Percentiles rank a stretch among this genome's conserved stretches.
These are phyloP conservation scores for Penicillium sp. DNA, from an alignment of 2,329 filamentous ascomycete genomes.

Conservation along the genomic window DNA sequence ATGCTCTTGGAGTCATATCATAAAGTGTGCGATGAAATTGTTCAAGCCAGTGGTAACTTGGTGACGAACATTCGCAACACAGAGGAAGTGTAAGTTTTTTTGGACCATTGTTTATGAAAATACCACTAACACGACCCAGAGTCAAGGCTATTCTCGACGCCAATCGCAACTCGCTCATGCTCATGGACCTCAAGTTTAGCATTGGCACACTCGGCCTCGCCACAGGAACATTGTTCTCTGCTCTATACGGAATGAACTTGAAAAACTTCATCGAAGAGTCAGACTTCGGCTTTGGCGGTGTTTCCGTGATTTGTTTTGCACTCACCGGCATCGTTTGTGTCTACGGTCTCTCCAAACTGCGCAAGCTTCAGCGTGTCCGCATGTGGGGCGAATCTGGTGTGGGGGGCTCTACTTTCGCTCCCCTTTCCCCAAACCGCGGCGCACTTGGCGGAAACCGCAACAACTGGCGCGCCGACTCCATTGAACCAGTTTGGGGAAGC, in stretches of 20 bases:
- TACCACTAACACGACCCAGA: conserved; percentile 47
- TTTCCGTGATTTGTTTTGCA: conserved; percentile 68
- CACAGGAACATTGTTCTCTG: conserved; percentile 90
- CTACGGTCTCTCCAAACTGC: conserved; percentile 80
- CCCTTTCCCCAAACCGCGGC: conserved; percentile 27
- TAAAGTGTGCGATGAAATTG: conserved; percentile 96
- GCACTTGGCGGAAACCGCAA: conserved; percentile 27
- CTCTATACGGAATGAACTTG: conserved; percentile 99
- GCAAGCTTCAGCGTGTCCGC: conserved; percentile 80
- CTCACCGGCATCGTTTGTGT: conserved; percentile 76
- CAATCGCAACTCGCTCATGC: conserved; percentile 96
- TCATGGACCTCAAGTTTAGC: conserved; percentile 93
- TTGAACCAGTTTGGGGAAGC: conserved; percentile 43
- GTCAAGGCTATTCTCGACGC: conserved; percentile 96
- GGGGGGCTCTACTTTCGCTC: conserved; percentile 31
- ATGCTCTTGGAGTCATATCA: conserved; percentile 97
- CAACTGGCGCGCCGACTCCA: conserved; percentile 47
- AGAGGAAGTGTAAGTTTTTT: conserved; percentile 79
- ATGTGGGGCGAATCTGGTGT: conserved; percentile 69
- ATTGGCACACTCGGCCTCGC: conserved; percentile 93
- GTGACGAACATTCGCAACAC: conserved; percentile 96
- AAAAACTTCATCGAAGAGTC: conserved; percentile 98
- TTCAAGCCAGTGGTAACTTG: conserved; percentile 88
- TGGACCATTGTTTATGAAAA: background rate
- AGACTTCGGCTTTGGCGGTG: conserved; percentile 75